Evolutionary conservation across 805 yeast genomes (phyloP), one percentile per base, ranked within the genome.

Genomic region (Kodamaea lidongshanica): DNA sequence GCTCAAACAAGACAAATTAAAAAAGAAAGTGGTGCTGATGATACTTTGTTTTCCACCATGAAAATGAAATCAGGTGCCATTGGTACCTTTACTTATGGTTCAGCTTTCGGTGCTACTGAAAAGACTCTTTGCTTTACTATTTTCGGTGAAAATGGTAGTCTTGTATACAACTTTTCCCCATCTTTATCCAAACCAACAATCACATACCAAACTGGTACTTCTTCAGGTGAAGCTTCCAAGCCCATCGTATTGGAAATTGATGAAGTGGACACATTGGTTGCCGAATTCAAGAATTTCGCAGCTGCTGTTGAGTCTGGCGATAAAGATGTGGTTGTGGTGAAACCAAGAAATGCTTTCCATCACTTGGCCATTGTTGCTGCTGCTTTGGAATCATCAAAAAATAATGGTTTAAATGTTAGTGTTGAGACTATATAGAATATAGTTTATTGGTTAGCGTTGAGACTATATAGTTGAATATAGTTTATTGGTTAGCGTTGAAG

Each of bases 341-440:
- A 77, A n/a, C 94, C 95, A 15, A 79, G 73, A 40, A 70, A 65
- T 39, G 86, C 94, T 5, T 88, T 82, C 77, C 96, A 88, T 57
- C 97, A 89, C 56, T 74, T 88, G 54, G 95, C 96, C 5, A 72
- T 85, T 44, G 75, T 89, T 35, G 95, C 75, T 33, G 97, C 96
- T 16, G 82, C 84, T 37, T 58, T 89, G 20, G 79, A 80, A 41
- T 79, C 92, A 35, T 73, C 85, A 21, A 44, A 60, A 11, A 56
- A 67, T 19, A 61, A 67, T 33, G 84, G 83, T 46, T 53, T 57
- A 30, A 52, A 67, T 26, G 72, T 74, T 16, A 55, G 50, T 30
- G 72, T 77, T 19, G 74, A 67, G 44, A n/a, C 7, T 9, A 25
- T n/a, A 3, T 27, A 27, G 12, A n/a, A n/a, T n/a, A n/a, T n/a